Percentiles rank a stretch among this genome's conserved stretches.
Evolutionary conservation across 2,329 filamentous ascomycete species (phyloP).

Genomic region (Triangularia setosa): DNA sequence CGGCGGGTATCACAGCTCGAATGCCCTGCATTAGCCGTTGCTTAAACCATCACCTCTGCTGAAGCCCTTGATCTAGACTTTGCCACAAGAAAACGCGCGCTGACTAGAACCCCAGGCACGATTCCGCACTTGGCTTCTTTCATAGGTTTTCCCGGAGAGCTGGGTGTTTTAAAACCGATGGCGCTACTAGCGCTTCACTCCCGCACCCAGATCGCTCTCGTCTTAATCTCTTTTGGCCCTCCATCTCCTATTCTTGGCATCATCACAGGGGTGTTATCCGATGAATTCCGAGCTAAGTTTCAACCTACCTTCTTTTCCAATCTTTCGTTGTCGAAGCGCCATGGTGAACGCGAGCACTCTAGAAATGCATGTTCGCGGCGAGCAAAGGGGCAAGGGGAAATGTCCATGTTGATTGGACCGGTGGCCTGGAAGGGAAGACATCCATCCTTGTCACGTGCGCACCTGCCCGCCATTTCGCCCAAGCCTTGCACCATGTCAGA

Average conservation of each 20-base stretch:
- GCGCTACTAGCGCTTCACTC: not conserved
- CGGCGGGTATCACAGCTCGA: not conserved
- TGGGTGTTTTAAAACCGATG: not conserved
- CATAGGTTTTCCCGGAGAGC: not conserved
- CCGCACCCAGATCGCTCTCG: not conserved
- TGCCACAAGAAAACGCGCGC: not conserved
- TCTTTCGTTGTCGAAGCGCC: not conserved
- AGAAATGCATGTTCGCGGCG: not conserved
- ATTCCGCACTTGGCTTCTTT: not conserved
- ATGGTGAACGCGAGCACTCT: not conserved
- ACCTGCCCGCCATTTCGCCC: not conserved
- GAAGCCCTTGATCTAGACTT: not conserved
- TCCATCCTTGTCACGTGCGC: not conserved
- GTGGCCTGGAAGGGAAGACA: too few species aligned
- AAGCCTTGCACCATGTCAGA: not conserved
- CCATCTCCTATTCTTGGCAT: not conserved
- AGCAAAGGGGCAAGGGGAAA: not conserved
- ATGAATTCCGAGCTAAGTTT: not conserved
- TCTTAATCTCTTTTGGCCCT: not conserved
- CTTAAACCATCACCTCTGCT: not conserved
- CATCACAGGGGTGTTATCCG: not conserved
- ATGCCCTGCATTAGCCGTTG: not conserved
- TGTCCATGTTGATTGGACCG: not conserved
- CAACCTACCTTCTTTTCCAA: not conserved
- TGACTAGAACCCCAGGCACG: not conserved